phyloP scores from a whole-genome alignment of 2,329 filamentous ascomycete genomes.

The Ophiostoma sp. region DNA sequence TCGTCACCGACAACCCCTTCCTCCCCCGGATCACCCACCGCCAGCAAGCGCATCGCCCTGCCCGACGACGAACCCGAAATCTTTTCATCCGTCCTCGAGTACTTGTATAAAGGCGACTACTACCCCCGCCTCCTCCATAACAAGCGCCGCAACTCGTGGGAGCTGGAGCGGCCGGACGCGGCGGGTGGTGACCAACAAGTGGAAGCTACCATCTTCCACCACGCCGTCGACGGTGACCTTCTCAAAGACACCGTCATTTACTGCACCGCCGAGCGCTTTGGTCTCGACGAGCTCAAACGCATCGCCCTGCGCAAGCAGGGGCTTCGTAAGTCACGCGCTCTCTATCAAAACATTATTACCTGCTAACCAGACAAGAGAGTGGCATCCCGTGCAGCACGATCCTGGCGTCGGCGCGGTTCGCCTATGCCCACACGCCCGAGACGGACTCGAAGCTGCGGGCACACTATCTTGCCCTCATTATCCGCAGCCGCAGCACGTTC shows the following conservation, averaged over 20 bases:
- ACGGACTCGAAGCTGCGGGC: constrained; percentile 87
- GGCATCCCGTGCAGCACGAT: constrained; percentile 85
- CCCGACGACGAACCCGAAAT: constrained; percentile 87
- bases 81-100: constrained; percentile 87
- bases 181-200: constrained; percentile 46
- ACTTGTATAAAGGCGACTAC: constrained; percentile 92
- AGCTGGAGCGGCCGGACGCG: constrained; percentile 64
- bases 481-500: constrained; percentile 82
- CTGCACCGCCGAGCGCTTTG: constrained; percentile 83
- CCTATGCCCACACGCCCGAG: constrained; percentile 85
- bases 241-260: constrained; percentile 90
- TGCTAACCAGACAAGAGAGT: constrained; percentile 52
- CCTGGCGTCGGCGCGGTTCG: constrained; percentile 81
- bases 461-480: constrained; percentile 90
- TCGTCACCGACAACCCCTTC: constrained; percentile 6
- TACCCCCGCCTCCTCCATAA: constrained; percentile 80
- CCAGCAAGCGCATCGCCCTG: constrained; percentile 69
- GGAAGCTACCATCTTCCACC: constrained; percentile 70
- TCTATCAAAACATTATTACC: not conserved
- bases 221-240: constrained; percentile 64
- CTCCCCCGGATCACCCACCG: constrained; percentile 34
- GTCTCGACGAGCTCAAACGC: constrained; percentile 79
- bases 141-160: constrained; percentile 77
- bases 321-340: constrained; percentile 56
- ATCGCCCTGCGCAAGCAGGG: constrained; percentile 86